Evolutionary conservation across 2,329 filamentous ascomycete species (phyloP).

Genomic region (Pezicula carpinea): DNA sequence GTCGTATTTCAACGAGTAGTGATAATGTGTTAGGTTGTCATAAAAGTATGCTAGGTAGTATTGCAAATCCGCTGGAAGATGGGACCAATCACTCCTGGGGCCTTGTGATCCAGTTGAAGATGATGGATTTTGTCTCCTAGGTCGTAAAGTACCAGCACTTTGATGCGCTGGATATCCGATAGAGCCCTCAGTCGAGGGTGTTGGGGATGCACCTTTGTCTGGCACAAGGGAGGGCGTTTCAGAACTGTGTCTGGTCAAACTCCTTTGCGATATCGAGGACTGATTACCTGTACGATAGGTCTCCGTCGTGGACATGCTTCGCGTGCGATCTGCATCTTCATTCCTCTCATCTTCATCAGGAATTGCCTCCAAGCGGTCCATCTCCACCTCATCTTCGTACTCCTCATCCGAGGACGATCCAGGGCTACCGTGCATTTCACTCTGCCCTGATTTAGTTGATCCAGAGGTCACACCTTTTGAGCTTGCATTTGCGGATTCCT

Average conservation of each 20-base stretch:
- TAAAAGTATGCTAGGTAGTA: constrained; percentile 76
- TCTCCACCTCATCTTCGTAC: constrained; percentile 41
- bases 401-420: constrained; percentile 50
- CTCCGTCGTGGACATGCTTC: constrained; percentile 20
- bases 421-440: constrained; percentile 30
- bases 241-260: constrained; percentile 40
- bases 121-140: constrained; percentile 24
- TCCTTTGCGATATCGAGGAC: constrained; percentile 31
- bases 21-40: constrained; percentile 72
- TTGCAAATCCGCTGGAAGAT: constrained; percentile 65
- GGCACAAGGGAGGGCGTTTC: constrained; percentile 50
- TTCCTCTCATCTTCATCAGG: constrained; percentile 46
- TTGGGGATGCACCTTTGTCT: constrained; percentile 48
- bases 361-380: constrained; percentile 47
- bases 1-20: constrained; percentile 76
- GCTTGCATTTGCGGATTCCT: constrained; percentile 43
- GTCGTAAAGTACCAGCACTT: constrained; percentile 6
- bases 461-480: constrained; percentile 19
- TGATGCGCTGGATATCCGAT: constrained; percentile 21
- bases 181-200: constrained; percentile 40
- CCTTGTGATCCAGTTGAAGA: constrained; percentile 10
- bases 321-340: constrained; percentile 15
- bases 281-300: constrained; percentile 35
- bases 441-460: constrained; percentile 31
- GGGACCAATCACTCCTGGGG: constrained; percentile 43